Conservation (phyloP, 805 yeast genomes). For the Candida bentonensis region DNA sequence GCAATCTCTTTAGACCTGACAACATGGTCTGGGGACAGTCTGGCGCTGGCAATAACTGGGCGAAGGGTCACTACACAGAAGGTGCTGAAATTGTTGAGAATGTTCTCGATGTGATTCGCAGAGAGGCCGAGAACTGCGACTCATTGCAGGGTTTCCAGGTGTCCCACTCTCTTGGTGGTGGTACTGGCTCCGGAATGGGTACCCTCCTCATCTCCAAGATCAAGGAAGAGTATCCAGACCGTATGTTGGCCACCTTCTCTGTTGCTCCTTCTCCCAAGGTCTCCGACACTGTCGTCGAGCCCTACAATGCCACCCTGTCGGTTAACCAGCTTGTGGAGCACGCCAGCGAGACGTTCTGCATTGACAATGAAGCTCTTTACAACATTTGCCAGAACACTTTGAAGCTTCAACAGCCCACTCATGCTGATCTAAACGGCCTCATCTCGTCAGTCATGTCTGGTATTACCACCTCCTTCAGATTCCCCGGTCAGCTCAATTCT, state of each 20-base stretch:
- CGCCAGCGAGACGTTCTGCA: conserved; percentile 88
- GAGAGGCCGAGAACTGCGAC: conserved; percentile 90
- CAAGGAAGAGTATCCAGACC: conserved; percentile 85
- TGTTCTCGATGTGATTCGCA: conserved; percentile 77
- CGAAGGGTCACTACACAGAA: conserved; percentile 92
- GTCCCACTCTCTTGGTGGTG: conserved; percentile 73
- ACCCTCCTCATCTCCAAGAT: conserved; percentile 72
- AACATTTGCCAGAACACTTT: conserved; percentile 79
- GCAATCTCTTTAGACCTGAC: conserved; percentile 83
- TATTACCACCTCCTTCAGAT: conserved; percentile 84
- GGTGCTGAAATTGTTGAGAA: conserved; percentile 90
- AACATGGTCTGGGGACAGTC: conserved; percentile 80
- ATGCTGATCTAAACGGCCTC: conserved; percentile 64
- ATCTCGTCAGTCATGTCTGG: conserved; percentile 92
- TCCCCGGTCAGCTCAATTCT: conserved; percentile 89
- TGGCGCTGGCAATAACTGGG: conserved; percentile 95
- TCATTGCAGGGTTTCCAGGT: conserved; percentile 92
- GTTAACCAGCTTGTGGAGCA: conserved; percentile 83
- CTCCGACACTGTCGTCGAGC: conserved; percentile 89
- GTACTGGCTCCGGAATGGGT: conserved; percentile 97
- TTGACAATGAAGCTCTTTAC: conserved; percentile 87
- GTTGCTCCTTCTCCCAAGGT: conserved; percentile 87
- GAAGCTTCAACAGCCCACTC: conserved; percentile 66
- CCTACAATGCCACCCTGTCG: conserved; percentile 84
- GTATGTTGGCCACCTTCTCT: conserved; percentile 93